A percentile compares a stretch with the other conserved stretches of the same genome.
Evolutionary conservation across 164 flowering plant genomes (phyloP).

Genomic region (Hamamelis virginiana): DNA sequence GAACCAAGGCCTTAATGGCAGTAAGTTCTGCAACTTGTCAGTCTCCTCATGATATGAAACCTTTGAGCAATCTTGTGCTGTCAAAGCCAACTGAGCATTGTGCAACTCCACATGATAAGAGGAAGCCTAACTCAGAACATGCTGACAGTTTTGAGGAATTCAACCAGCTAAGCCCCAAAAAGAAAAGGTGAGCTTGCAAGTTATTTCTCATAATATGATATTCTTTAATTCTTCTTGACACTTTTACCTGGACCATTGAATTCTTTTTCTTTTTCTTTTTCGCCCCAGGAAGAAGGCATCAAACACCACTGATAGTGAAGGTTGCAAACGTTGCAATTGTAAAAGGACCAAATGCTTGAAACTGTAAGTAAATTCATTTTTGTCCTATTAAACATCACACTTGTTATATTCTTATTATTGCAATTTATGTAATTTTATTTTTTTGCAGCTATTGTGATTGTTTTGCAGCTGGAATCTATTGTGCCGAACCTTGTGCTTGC

Average conservation of each 20-base stretch:
- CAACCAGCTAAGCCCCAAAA: constrained; percentile 40
- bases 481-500: constrained; percentile 76
- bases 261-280: no score
- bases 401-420: neutral
- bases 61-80: constrained; percentile 9
- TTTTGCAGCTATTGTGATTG: constrained; percentile 81
- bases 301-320: no score
- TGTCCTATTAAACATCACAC: neutral
- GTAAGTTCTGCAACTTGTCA: constrained; percentile 25
- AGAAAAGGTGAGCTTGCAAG: no score
- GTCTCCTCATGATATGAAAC: constrained; percentile 15
- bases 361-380: constrained; percentile 48
- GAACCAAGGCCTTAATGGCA: constrained; percentile 10
- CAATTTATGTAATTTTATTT: neutral
- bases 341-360: constrained; percentile 65
- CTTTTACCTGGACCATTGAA: no score
- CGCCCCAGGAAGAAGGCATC: no score
- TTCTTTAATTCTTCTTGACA: no score
- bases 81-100: constrained; percentile 21
- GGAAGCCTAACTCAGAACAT: constrained; percentile 22
- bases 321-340: no score
- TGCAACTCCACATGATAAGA: constrained; percentile 20
- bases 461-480: constrained; percentile 80
- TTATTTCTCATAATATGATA: no score
- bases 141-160: constrained; percentile 31